Conservation (phyloP, 305 asterid species). For the Fraxinus platypoda region DNA sequence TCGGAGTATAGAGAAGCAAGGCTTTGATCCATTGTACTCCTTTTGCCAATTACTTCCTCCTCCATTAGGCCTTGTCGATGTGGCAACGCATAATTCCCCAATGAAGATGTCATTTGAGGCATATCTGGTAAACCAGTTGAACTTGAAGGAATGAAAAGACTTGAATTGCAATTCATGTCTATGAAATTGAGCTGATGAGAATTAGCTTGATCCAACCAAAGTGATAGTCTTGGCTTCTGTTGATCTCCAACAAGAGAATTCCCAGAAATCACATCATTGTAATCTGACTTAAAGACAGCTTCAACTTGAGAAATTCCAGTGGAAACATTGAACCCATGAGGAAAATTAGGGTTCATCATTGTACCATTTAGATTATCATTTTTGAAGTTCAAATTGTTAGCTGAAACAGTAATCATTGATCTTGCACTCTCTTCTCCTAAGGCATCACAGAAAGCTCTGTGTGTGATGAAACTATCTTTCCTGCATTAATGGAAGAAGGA, state of each 20-base stretch:
- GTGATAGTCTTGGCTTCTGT: slow-evolving; percentile 40
- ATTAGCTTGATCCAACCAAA: slow-evolving; percentile 43
- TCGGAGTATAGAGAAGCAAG: slow-evolving; percentile 45
- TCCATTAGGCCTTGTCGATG: slow-evolving; percentile 37
- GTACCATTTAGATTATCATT: slow-evolving; percentile 21
- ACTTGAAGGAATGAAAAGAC: slow-evolving; percentile 35
- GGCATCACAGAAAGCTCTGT: slow-evolving; percentile 59
- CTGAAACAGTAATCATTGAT: slow-evolving; percentile 17
- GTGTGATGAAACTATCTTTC: slow-evolving; percentile 56
- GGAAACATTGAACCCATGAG: slow-evolving; percentile 13
- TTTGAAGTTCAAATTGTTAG: slow-evolving; percentile 31
- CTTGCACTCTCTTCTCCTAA: slow-evolving; percentile 49
- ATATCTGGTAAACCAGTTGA: slow-evolving; percentile 39
- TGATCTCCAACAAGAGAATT: slow-evolving; percentile 16
- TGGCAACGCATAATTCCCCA: slow-evolving; percentile 37
- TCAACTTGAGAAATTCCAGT: slow-evolving; percentile 16
- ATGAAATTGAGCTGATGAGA: slow-evolving; percentile 19
- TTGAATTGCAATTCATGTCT: slow-evolving; percentile 35
- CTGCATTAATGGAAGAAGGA: slow-evolving; percentile 17
- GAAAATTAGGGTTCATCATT: slow-evolving; percentile 24
- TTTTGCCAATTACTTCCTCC: slow-evolving; percentile 23
- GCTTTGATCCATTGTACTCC: slow-evolving; percentile 13
- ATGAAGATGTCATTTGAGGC: slow-evolving; percentile 46
- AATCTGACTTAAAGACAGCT: slow-evolving; percentile 24
- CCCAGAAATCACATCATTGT: slow-evolving; percentile 27